Conservation (phyloP, 2,329 filamentous ascomycete species). For the Pseudopyrenochaeta lycopersici region DNA sequence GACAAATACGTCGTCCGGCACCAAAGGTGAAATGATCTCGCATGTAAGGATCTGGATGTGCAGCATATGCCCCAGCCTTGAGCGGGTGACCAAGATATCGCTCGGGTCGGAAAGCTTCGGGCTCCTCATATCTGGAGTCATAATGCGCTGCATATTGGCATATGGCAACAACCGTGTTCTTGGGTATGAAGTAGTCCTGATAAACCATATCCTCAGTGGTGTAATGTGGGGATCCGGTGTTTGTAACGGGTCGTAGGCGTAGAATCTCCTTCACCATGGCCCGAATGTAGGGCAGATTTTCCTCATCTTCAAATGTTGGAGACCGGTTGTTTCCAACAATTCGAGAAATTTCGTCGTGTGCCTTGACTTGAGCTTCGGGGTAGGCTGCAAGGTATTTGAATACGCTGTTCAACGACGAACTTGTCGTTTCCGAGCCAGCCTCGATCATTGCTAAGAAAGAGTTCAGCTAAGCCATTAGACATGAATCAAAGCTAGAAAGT, state of each 20-base stretch:
- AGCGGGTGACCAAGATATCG: constrained; percentile 32
- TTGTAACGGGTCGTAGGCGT: constrained; percentile 36
- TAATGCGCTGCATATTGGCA: constrained; percentile 33
- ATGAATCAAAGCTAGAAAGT: not conserved
- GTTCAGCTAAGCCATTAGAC: not conserved
- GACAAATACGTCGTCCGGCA: constrained; percentile 32
- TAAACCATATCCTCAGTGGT: constrained; percentile 38
- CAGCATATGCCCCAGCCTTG: constrained; percentile 29
- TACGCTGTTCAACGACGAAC: constrained; percentile 32
- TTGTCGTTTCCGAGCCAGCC: constrained; percentile 44
- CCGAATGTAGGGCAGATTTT: constrained; percentile 40
- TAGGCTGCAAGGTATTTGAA: constrained; percentile 22
- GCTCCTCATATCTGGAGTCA: constrained; percentile 35
- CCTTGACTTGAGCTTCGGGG: constrained; percentile 15
- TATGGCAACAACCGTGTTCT: constrained; percentile 36
- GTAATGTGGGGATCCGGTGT: constrained; percentile 26
- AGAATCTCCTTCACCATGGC: constrained; percentile 38
- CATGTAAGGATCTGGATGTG: constrained; percentile 26
- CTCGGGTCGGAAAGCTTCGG: constrained; percentile 39
- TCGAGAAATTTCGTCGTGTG: constrained; percentile 15
- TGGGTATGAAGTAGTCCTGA: constrained; percentile 45
- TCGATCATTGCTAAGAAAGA: constrained; percentile 37
- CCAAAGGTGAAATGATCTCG: constrained; percentile 38
- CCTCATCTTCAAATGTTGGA: constrained; percentile 10
- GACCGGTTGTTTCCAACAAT: constrained; percentile 12